Evolutionary conservation across 2,329 filamentous ascomycete genomes (phyloP), one percentile per base, ranked within the genome.

Genomic region (Hypoxylon sp.): DNA sequence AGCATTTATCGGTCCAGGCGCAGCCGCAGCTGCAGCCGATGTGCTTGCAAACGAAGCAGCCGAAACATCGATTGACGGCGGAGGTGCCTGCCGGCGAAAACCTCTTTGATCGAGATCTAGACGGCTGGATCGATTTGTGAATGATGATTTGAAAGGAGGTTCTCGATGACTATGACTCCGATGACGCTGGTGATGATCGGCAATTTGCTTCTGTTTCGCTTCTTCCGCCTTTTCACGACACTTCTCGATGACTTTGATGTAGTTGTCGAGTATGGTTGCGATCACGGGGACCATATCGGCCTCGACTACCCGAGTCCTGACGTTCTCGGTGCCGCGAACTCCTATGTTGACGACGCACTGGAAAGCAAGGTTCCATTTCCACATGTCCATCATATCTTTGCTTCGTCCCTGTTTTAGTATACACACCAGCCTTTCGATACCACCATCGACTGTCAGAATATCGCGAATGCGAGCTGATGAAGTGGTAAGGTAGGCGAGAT

Each of bases 361-460:
- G 80, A 99, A 99, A 58, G 96, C 96, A 69, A 99, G 87, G 78
- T 98, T 99, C 96, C 96, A 99, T 82, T 98, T 98, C 96, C 96
- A 99, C 93, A 97, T 97, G 80, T 98, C 95, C 95, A 98, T 98
- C 90, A 98, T 91, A 79, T 99, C 95, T 81, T 94, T 97, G 82
- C 93, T 98, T 78, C 96, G 88, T 70, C 96, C 96, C 81, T 97
- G 93, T 82, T 99, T 99, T 80, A 99, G 88, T 77, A 99, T 98
- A 87, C 94, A 98, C 79, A 99, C 93, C 74, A 99, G 85, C 72
- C 95, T 86, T 84, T 99, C 96, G 80, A 99, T 96, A 69, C 96
- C 96, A 81, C 96, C 96, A 91, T 99, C 96, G 82, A 99, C 93
- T 63, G 95, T 98, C 72, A 99, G 88, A 70, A 99, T 99, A 79